Conservation (phyloP, 768 basidiomycete species). For the Russula vinacea region DNA sequence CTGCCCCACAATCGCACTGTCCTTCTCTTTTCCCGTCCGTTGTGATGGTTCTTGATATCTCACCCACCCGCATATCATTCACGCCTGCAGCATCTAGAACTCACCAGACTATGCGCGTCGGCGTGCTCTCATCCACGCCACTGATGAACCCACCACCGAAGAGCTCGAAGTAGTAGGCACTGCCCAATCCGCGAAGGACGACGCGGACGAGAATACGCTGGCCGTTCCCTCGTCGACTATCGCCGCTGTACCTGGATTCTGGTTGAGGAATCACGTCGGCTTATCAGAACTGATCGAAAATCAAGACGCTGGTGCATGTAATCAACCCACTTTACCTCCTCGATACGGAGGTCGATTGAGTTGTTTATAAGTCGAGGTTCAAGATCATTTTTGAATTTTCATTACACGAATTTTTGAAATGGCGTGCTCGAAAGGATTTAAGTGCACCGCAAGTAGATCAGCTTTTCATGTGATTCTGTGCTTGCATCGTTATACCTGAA, state of each 20-base stretch:
- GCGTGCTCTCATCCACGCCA: constrained; percentile 76
- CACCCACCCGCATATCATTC: constrained; percentile 13
- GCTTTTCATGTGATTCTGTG: constrained; percentile 86
- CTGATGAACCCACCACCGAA: constrained; percentile 65
- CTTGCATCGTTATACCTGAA: too few species aligned
- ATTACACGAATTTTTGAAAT: constrained; percentile 86
- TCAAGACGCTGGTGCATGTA: constrained; percentile 83
- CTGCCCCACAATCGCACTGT: background rate
- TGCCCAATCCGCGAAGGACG: constrained; percentile 66
- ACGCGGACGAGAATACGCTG: constrained; percentile 63
- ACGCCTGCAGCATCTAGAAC: constrained; percentile 57
- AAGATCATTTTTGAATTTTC: constrained; percentile 80
- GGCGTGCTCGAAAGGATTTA: constrained; percentile 87
- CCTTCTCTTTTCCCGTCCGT: background rate
- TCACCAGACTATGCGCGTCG: constrained; percentile 82
- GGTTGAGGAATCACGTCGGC: constrained; percentile 90
- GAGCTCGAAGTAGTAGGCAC: constrained; percentile 87
- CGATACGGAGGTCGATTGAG: too few species aligned
- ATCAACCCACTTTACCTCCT: constrained; percentile 70
- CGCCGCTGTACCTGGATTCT: constrained; percentile 87
- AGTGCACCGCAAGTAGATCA: constrained; percentile 85
- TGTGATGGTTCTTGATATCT: background rate
- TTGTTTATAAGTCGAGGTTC: constrained; percentile 73
- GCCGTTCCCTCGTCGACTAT: constrained; percentile 32
- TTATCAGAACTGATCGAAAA: constrained; percentile 90